Percentiles rank a stretch among this genome's conserved stretches.
Conservation (phyloP, 2,329 filamentous ascomycete species). For the Neobulgaria alba region DNA sequence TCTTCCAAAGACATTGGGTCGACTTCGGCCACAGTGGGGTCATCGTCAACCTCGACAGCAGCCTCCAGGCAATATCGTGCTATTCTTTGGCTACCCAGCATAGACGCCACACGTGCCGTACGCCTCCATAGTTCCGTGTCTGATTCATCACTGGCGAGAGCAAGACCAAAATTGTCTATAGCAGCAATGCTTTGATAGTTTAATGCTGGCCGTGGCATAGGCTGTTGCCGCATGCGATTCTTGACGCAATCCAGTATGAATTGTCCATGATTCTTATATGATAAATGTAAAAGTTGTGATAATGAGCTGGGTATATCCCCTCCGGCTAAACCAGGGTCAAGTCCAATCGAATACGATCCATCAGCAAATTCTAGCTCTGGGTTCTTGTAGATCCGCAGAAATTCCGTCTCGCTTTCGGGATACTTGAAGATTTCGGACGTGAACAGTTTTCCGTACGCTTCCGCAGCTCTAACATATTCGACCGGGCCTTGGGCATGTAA, state of each 20-base stretch:
- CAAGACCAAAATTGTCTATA: constrained; percentile 47
- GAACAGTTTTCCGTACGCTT: constrained; percentile 80
- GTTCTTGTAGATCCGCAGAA: constrained; percentile 58
- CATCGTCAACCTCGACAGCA: constrained; percentile 58
- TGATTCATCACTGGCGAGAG: constrained; percentile 56
- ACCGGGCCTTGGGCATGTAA: constrained; percentile 78
- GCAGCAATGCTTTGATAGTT: constrained; percentile 32
- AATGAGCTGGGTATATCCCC: constrained; percentile 72
- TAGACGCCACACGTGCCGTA: constrained; percentile 48
- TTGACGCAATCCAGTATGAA: constrained; percentile 73
- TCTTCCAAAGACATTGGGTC: constrained; percentile 56
- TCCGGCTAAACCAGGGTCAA: constrained; percentile 56
- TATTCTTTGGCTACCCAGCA: constrained; percentile 47
- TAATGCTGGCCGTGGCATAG: constrained; percentile 31
- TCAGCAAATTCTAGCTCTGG: constrained; percentile 42
- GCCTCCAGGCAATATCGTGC: constrained; percentile 57
- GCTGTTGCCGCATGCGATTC: constrained; percentile 35
- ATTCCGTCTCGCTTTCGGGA: constrained; percentile 78
- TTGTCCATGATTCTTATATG: constrained; percentile 92
- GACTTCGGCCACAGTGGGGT: constrained; percentile 53
- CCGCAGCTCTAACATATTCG: constrained; percentile 65
- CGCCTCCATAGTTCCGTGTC: constrained; percentile 59
- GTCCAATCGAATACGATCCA: constrained; percentile 40
- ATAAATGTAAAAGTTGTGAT: constrained; percentile 82
- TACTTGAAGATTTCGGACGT: constrained; percentile 91